A percentile compares a stretch with the other conserved stretches of the same genome.
phyloP scores from a whole-genome alignment of 1,139 yeast species.

The Zygosaccharomyces pseudobailii region DNA sequence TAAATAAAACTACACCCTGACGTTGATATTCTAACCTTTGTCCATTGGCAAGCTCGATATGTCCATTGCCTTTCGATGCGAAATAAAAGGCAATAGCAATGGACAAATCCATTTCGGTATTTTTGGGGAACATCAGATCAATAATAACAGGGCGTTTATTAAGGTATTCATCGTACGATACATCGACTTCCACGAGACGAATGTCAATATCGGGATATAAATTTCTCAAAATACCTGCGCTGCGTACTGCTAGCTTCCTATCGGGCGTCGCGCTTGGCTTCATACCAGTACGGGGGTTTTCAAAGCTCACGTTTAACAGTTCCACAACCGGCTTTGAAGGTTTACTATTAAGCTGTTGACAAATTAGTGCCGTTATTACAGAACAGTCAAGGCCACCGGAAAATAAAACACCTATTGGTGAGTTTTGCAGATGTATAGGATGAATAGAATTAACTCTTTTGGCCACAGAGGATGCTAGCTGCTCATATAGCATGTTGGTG shows the following conservation, averaged over 20 bases:
- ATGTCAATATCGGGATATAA: slow-evolving; percentile 39
- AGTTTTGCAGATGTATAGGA: slow-evolving; percentile 43
- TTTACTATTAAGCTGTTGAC: slow-evolving; percentile 20
- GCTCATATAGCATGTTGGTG: slow-evolving; percentile 24
- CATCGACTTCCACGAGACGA: slow-evolving; percentile 62
- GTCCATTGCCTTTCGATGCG: slow-evolving; percentile 62
- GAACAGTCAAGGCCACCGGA: slow-evolving; percentile 97
- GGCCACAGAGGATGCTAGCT: slow-evolving; percentile 41
- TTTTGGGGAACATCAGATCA: slow-evolving; percentile 70
- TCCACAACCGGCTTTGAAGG: slow-evolving; percentile 43
- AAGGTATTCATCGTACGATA: slow-evolving; percentile 63
- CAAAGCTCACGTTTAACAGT: slow-evolving; percentile 90
- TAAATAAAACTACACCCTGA: slow-evolving; percentile 63
- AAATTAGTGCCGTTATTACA: slow-evolving; percentile 50
- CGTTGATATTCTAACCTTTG: slow-evolving; percentile 39
- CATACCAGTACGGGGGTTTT: slow-evolving; percentile 73
- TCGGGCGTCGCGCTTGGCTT: slow-evolving; percentile 74
- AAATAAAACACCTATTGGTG: slow-evolving; percentile 59
- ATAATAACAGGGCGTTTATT: slow-evolving; percentile 49
- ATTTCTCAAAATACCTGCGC: slow-evolving; percentile 49
- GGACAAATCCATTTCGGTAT: slow-evolving; percentile 91
- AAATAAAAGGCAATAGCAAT: slow-evolving; percentile 93
- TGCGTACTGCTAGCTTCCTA: slow-evolving; percentile 60
- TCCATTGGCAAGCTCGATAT: slow-evolving; percentile 18
- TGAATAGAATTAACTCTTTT: slow-evolving; percentile 54